Base-by-base conservation (phyloP, 768 basidiomycete genomes). In the Termitomyces eurrhizus region DNA sequence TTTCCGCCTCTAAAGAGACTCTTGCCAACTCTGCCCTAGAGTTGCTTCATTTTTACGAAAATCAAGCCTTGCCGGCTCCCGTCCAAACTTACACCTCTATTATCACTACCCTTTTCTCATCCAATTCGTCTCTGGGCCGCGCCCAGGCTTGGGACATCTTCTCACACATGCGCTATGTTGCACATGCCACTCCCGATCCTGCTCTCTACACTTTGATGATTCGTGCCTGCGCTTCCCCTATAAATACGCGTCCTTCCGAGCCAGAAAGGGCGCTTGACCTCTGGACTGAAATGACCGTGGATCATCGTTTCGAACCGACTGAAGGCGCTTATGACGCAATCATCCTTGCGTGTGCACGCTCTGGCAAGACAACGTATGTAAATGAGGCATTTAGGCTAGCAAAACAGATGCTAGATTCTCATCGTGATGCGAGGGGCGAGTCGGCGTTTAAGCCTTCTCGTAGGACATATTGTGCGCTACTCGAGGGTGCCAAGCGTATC, bases 141-240 rank as follows among this genome's bases (percentile, higher is more conserved):
- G 89, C 91, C 0, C 88, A 92, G 62, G 95, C 92, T 3, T 97
- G 93, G 93, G 93, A 98, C 68, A 82, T 98, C 44, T 98, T 93
- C 72, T 78, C 90, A 2, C 96, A 99, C 72, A 95, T 97, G 92
- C 92, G 96, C 50, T 95, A 97, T 62, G 91, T 92, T 14, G 93
- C 96, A 1, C 94, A 98, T 70, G 87, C 93, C 0, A 75, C 77
- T 4, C 95, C 95, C 0, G 86, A 90, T 63, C 78, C 78, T 14
- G 72, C 79, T 26, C 77, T 95, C 7, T 98, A 93, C 74, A 82
- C 86, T 0, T 70, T 83, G 39, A 97, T 99, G 94, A 93, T 99
- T 65, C 81, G 83, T 5, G 90, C 93, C 0, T 98, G 95, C 63
- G 89, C 89, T 0, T 78, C 80, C 5, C 77, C 81, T 78, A 2